Base-by-base conservation (phyloP, 345 rosid species). In the Gossypium ekmanianum region DNA sequence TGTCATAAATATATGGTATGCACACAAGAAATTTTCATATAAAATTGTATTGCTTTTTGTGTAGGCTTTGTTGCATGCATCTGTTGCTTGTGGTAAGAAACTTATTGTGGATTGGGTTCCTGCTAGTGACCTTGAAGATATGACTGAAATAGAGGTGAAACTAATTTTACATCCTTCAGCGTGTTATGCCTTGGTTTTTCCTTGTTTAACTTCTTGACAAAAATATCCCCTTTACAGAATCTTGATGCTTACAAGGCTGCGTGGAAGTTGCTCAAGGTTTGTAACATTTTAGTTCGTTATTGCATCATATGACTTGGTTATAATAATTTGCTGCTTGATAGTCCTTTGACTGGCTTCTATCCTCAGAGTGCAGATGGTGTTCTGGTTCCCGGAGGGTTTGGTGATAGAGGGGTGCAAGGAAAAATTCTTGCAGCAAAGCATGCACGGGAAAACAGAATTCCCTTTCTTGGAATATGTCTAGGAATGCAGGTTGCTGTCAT, bases 361-460 rank as follows among this genome's bases (percentile, higher is more conserved):
- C 68, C 76, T 75, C 87, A 95, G 99, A 92, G 88, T 77, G 97
- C 99, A 62, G 88, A 93, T 86, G 99, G 98, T 52, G 41, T 92
- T 80, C 88, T 96, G 75, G 98, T 96, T 44, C 99, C 99, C 5
- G 99, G 99, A 79, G 99, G 99, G 59, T 96, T 96, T 84, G 99
- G 99, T 17, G 86, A 88, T 69, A 85, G 99, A 82, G 99, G 99
- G 58, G 97, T 96, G 61, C 81, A 88, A 83, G 98, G 99, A 73
- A 96, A 96, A 86, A 93, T 93, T 75, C 79, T 87, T 18, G 95
- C 99, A 48, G 97, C 98, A 0, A 93, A 87, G 69, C 86, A 88
- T 80, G 98, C 97, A 24, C 92, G 99, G 71, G 97, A 96, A 81
- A 92, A 91, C 79, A 78, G 79, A 83, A 75, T 92, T 77, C 97